Base-by-base conservation (phyloP, 2,329 filamentous ascomycete genomes). In the Alternaria sp. region DNA sequence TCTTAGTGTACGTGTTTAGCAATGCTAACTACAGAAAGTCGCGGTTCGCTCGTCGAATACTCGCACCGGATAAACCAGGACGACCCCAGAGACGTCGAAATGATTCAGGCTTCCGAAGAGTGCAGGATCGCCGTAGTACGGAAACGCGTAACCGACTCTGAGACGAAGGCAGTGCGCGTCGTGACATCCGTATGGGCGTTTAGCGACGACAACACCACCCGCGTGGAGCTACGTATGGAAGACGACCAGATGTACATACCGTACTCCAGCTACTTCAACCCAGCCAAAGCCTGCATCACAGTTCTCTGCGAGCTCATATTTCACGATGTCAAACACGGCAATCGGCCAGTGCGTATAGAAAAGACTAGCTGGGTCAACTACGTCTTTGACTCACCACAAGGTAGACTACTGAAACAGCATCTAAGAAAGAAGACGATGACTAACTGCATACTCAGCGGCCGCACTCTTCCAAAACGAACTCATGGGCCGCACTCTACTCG, bases 281-380 rank as follows among this genome's bases (percentile, higher is more conserved):
- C 80, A 0, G 73, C 78, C n/a, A 84, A 84, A 61, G 78, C 84
- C 15, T 79, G 78, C 8, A 68, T 84, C 14, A 79, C 80, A 1
- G 71, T 80, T 0, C 74, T 77, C 0, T 79, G 79, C 33, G 68
- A 75, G 25, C 75, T 84, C 12, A 76, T 75, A 20, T 83, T 82
- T 57, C 82, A 84, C 58, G 74, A 76, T 11, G 67, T 76, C 6
- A 63, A 66, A 6, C 82, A 78, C 68, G 81, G 78, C 0, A 74
- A 72, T 5, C 65, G 74, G 28, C 65, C 78, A 1, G 54, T 75
- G n/a, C 77, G 73, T 33, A 73, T 77, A 15, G 75, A 75, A 18
- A 79, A 78, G 45, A 83, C 82, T 1, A 80, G 73, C 11, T 84
- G 82, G 82, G 75, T 83, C 20, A 84, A 83, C 55, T 84, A 83